Conservation (phyloP, 2,329 filamentous ascomycete species). For the Fusarium solani-melongenae region DNA sequence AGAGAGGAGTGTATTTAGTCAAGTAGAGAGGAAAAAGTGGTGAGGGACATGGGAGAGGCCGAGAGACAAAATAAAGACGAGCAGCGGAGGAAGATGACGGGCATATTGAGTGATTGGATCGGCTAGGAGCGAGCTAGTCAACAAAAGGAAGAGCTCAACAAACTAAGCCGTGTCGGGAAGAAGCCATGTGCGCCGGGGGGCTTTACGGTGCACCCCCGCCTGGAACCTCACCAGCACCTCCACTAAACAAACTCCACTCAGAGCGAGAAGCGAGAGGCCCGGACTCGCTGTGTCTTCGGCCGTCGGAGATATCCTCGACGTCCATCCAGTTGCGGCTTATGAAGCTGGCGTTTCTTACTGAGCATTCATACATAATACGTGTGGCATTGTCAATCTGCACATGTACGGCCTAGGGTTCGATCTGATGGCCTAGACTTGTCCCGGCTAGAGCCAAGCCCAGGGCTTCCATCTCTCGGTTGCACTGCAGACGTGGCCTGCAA, state of each 20-base stretch:
- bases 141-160: background rate
- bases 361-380: background rate
- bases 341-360: background rate
- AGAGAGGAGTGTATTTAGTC: conserved; percentile 12
- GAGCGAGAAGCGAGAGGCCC: conserved; percentile 9
- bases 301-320: conserved; percentile 1
- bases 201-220: conserved; percentile 6
- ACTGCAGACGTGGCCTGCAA: conserved; percentile 14
- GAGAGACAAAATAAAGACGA: conserved; percentile 34
- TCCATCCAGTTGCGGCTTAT: background rate
- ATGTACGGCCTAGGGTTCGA: conserved; percentile 1
- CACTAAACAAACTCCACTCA: conserved; percentile 10
- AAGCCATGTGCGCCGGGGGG: conserved; percentile 16
- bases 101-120: conserved; percentile 20
- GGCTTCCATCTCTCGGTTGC: conserved; percentile 5
- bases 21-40: conserved; percentile 16
- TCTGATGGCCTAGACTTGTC: background rate
- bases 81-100: background rate
- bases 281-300: background rate
- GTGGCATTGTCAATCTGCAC: background rate
- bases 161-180: conserved; percentile 1
- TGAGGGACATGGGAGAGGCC: conserved; percentile 16
- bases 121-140: background rate
- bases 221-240: background rate
- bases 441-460: background rate